These are phyloP conservation scores for Neurospora pannonica DNA, from an alignment of 495 filamentous ascomycete species.

Conservation along the genomic window DNA sequence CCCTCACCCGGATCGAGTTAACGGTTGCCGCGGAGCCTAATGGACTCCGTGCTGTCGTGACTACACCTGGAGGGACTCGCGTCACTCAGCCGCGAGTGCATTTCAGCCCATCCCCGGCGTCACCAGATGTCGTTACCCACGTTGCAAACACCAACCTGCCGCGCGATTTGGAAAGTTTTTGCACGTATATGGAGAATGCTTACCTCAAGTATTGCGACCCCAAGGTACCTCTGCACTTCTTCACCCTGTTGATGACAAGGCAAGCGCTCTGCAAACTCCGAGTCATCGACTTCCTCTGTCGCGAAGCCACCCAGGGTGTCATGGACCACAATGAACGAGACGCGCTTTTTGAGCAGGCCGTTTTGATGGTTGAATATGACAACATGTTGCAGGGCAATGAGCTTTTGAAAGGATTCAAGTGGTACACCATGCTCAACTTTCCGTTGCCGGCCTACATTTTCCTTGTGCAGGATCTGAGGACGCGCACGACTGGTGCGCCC, in stretches of 20 bases:
- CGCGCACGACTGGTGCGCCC: constrained; percentile 36
- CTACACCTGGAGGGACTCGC: constrained; percentile 14
- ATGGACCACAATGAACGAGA: constrained; percentile 34
- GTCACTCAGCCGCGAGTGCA: constrained; percentile 24
- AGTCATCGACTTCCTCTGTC: constrained; percentile 25
- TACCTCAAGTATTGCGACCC: constrained; percentile 54
- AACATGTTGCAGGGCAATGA: constrained; percentile 38
- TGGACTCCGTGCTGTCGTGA: constrained; percentile 10
- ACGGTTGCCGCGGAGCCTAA: constrained; percentile 36
- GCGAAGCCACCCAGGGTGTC: constrained; percentile 12
- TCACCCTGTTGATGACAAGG: constrained; percentile 41
- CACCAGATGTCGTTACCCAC: constrained; percentile 33
- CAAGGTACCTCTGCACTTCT: constrained; percentile 48
- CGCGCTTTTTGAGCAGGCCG: constrained; percentile 35
- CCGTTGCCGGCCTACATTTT: constrained; percentile 47
- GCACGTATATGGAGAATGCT: constrained; percentile 45
- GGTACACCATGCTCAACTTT: constrained; percentile 44
- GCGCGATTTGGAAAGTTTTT: constrained; percentile 45
- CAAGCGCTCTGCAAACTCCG: constrained; percentile 40
- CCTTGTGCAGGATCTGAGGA: constrained; percentile 38
- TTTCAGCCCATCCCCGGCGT: constrained; percentile 24
- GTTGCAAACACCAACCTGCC: constrained; percentile 36
- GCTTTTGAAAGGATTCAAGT: constrained; percentile 37
- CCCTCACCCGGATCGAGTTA: constrained; percentile 39
- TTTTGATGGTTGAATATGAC: constrained; percentile 44